Conservation (phyloP, 192 early-diverging fungal species). For the Rhizophagus prolifer region DNA sequence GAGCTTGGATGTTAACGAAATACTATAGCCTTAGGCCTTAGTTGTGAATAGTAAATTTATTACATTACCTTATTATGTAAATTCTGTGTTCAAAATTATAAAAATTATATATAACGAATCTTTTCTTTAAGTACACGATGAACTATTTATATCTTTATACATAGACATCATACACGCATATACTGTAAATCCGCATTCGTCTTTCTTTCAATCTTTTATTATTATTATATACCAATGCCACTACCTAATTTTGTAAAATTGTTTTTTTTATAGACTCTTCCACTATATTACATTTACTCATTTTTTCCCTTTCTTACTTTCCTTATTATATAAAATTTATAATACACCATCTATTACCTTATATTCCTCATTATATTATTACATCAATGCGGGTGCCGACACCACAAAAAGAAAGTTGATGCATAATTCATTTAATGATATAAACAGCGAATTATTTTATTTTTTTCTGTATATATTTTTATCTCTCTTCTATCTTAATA, state of each 20-base stretch:
- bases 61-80: not conserved
- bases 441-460: not conserved
- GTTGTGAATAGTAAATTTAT: not conserved
- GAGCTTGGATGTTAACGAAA: conserved; percentile 21
- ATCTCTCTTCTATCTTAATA: not conserved
- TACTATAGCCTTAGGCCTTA: not conserved
- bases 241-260: not conserved
- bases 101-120: not conserved
- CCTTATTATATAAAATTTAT: not conserved
- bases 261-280: not conserved
- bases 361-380: not conserved
- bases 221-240: not conserved
- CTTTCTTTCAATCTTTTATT: not conserved
- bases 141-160: not conserved
- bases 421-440: not conserved
- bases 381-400: not conserved
- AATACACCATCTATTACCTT: not conserved
- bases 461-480: not conserved
- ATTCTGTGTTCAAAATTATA: not conserved
- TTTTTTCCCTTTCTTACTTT: not conserved
- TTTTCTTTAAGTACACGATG: not conserved
- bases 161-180: not conserved
- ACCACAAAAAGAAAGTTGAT: not conserved
- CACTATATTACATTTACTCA: not conserved
- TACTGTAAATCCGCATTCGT: not conserved